A percentile compares a stretch with the other conserved stretches of the same genome.
phyloP scores from a whole-genome alignment of 768 basidiomycete species.

The Rhizopogon vulgaris region DNA sequence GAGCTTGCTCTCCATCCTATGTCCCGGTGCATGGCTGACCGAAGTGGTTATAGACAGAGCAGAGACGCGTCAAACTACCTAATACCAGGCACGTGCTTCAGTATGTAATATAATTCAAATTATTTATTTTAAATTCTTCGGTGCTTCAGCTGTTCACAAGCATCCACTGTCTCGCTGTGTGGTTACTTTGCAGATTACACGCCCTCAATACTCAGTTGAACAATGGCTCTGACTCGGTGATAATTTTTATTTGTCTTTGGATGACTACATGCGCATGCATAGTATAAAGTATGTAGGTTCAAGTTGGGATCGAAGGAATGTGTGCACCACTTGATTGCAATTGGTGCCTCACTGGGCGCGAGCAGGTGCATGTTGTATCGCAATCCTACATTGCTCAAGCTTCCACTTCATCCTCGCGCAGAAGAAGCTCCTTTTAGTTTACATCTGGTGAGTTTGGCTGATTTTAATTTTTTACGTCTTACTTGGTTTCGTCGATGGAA shows the following conservation, averaged over 20 bases:
- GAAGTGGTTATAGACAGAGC: not conserved
- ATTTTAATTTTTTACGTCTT: not conserved
- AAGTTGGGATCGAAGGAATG: no score
- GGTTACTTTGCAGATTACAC: not conserved
- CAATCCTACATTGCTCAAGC: not conserved
- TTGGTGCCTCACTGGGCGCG: no score
- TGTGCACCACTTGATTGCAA: no score
- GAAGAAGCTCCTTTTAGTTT: not conserved
- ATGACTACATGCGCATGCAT: no score
- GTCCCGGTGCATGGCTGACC: slow-evolving; percentile 4
- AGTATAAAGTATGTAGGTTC: no score
- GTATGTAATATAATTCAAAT: no score
- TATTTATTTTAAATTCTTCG: no score
- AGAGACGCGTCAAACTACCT: not conserved
- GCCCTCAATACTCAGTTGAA: not conserved
- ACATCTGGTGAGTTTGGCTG: not conserved
- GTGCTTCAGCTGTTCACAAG: no score
- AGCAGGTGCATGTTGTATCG: not conserved
- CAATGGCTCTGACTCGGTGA: not conserved
- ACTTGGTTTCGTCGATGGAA: not conserved
- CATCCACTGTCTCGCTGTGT: not conserved
- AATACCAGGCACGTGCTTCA: not conserved
- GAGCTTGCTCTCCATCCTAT: slow-evolving; percentile 16
- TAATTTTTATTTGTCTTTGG: no score
- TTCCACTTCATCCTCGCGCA: not conserved